Conservation (phyloP, 148 eudicot genomes). For the Camellia lanceoleosa region DNA sequence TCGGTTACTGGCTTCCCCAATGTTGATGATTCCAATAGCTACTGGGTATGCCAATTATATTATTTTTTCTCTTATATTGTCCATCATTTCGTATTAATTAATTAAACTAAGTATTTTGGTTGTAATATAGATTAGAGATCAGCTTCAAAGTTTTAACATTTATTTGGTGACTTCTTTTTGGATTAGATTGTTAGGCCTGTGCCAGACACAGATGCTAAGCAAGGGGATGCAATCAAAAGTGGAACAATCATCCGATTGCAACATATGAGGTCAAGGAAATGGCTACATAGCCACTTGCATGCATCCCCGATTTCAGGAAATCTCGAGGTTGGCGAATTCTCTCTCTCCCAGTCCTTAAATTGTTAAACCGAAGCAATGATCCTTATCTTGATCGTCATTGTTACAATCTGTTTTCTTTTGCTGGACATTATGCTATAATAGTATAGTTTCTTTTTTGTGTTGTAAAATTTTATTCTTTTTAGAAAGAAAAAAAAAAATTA, state of each 20-base stretch:
- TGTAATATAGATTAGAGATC: not conserved
- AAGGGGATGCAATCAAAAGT: conserved; percentile 67
- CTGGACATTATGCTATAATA: too few species aligned
- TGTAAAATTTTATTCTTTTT: too few species aligned
- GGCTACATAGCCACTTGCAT: conserved; percentile 96
- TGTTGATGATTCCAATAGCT: conserved; percentile 94
- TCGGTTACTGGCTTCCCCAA: conserved; percentile 88
- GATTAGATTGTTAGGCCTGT: conserved; percentile 68
- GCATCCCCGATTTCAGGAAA: conserved; percentile 95
- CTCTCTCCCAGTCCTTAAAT: not conserved
- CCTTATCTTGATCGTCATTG: too few species aligned
- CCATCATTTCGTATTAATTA: not conserved
- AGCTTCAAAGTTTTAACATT: not conserved
- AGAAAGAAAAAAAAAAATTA: too few species aligned
- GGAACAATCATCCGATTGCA: conserved; percentile 75
- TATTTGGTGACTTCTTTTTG: not conserved
- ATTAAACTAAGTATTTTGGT: not conserved
- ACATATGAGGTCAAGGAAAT: conserved; percentile 82
- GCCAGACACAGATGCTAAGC: conserved; percentile 60
- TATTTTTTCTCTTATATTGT: too few species aligned
- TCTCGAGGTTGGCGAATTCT: conserved; percentile 58
- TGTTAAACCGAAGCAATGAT: too few species aligned
- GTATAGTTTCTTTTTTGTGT: too few species aligned
- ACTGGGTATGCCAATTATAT: conserved; percentile 57
- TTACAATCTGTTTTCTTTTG: too few species aligned